Evolutionary conservation across 2,329 filamentous ascomycete species (phyloP).

Genomic region (Microdochium nivale): DNA sequence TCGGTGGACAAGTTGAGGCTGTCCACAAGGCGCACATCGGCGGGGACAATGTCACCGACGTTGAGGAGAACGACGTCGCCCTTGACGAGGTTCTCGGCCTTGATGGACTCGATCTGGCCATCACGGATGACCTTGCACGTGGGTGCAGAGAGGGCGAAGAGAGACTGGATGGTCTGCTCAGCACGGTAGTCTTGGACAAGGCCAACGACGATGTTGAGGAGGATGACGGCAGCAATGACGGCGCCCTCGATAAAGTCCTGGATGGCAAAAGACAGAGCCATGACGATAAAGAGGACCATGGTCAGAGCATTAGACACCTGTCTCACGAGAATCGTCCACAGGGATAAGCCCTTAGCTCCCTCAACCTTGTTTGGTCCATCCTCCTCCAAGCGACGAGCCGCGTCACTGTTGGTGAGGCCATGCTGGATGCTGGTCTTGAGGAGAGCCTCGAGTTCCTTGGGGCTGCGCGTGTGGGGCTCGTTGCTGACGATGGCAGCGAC

Average conservation of each 20-base stretch:
- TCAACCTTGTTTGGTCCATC: slow-evolving; percentile 66
- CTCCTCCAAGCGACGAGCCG: slow-evolving; percentile 53
- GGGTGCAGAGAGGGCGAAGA: slow-evolving; percentile 48
- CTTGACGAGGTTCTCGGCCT: slow-evolving; percentile 50
- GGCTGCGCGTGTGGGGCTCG: slow-evolving; percentile 19
- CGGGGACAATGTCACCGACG: slow-evolving; percentile 62
- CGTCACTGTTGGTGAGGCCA: slow-evolving; percentile 57
- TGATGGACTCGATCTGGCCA: slow-evolving; percentile 39
- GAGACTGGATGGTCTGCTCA: slow-evolving; percentile 53
- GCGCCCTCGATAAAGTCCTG: slow-evolving; percentile 54
- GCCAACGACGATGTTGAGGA: slow-evolving; percentile 59
- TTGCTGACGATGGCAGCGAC: neutral
- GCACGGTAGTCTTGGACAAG: slow-evolving; percentile 53
- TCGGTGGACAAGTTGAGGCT: slow-evolving; percentile 70
- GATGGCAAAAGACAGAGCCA: slow-evolving; percentile 60
- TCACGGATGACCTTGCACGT: slow-evolving; percentile 51
- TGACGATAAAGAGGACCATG: slow-evolving; percentile 65
- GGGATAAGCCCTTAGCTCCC: slow-evolving; percentile 60
- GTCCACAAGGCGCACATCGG: slow-evolving; percentile 56
- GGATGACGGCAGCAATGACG: slow-evolving; percentile 55
- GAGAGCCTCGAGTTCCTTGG: slow-evolving; percentile 18
- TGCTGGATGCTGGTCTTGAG: slow-evolving; percentile 37
- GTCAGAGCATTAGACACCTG: slow-evolving; percentile 73
- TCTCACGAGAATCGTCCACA: slow-evolving; percentile 68
- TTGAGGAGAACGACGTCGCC: slow-evolving; percentile 57